Evolutionary conservation across 2,329 filamentous ascomycete genomes (phyloP).

Genomic region (Arthrobotrys musiformis): DNA sequence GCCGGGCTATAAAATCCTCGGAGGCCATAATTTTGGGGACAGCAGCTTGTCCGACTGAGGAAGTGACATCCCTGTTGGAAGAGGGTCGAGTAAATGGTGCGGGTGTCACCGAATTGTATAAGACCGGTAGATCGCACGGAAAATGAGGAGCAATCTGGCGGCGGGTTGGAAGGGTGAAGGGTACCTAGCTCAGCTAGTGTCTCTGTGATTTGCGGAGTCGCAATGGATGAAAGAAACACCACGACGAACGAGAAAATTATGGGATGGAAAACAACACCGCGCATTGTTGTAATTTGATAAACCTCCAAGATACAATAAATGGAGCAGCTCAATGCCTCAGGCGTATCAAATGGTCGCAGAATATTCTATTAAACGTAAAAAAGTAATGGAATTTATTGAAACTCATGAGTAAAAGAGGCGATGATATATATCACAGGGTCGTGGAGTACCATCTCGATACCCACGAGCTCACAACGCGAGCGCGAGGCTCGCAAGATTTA

Average conservation of each 20-base stretch:
- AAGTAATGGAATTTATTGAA: too few relatives aligned
- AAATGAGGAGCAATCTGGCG: not conserved
- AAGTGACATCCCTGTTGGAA: not conserved
- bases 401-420: not conserved
- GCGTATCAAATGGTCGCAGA: too few relatives aligned
- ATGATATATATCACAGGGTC: not conserved
- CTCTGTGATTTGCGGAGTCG: not conserved
- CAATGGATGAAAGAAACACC: not conserved
- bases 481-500: not conserved
- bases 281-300: not conserved
- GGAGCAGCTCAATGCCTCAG: too few relatives aligned
- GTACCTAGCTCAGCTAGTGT: not conserved
- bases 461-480: not conserved
- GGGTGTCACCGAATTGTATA: not conserved
- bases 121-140: not conserved
- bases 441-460: not conserved
- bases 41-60: not conserved
- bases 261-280: not conserved
- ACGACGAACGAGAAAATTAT: not conserved
- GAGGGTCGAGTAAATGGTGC: not conserved
- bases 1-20: slow-evolving; percentile 10
- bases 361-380: too few relatives aligned
- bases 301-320: not conserved
- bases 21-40: not conserved
- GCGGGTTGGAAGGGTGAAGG: not conserved